Base-by-base conservation (phyloP, 2,329 filamentous ascomycete species). In the Paraphoma sp. region DNA sequence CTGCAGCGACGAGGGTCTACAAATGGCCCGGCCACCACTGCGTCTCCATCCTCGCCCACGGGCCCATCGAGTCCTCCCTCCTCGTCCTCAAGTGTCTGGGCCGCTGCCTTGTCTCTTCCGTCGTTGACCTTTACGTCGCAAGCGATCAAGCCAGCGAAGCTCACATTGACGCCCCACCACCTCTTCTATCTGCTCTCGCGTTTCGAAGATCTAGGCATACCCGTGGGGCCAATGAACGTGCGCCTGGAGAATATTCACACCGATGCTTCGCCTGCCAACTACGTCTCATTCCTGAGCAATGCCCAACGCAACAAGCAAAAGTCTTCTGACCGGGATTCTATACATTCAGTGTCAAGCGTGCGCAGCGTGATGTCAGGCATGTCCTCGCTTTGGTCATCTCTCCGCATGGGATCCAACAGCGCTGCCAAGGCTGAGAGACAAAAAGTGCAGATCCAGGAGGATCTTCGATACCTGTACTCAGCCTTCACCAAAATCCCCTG, bases 401-500 rank as follows among this genome's bases (percentile, higher is more conserved):
- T 98, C 64, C 91, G 93, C 23, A 86, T 97, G 57, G 89, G 91
- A 44, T 90, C 89, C 77, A 92, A 92, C 69, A 89, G 90, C 42
- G 86, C 87, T 48, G 89, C 92, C 63, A 91, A 93, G 73, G 91
- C 88, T 36, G 95, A 97, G 78, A 93, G 92, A 73, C 92, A 95
- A 75, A 96, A 96, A 78, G 89, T 66, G 3, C 89, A 55, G 90
- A 92, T 95, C 53, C 88, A 95, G 73, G 87, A 90, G 54, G 95
- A 99, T 75, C 81, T 97, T 66, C 97, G 94, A 76, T 98, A 99
- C 76, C 83, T 99, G 33, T 99, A 97, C 80, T 98, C 95, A 42
- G 92, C 95, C 54, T 99, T 98, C 74, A 99, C 95, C 71, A 99
- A 98, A 80, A 96, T 99, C 43, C 95, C 95, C 0, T 97, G 92